Evolutionary conservation across 2,329 filamentous ascomycete genomes (phyloP).

Genomic region (Hypoxylon sp.): DNA sequence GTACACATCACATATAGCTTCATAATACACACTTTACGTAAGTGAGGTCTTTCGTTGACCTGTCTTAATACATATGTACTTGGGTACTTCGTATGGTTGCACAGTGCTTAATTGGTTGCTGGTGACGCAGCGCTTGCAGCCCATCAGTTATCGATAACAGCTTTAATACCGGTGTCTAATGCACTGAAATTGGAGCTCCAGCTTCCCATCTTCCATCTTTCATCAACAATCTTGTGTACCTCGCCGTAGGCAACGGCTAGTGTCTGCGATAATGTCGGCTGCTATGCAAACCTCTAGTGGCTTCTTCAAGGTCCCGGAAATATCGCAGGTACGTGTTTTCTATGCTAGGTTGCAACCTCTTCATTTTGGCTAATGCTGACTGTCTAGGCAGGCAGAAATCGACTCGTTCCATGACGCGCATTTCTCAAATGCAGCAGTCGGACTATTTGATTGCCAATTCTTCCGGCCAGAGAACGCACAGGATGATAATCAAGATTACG

Average conservation of each 20-base stretch:
- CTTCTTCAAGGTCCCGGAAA: slow-evolving; percentile 54
- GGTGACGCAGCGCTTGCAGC: background rate
- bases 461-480: slow-evolving; percentile 53
- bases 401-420: slow-evolving; percentile 71
- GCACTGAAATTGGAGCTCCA: slow-evolving; percentile 8
- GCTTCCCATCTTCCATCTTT: slow-evolving; percentile 3
- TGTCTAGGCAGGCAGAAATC: slow-evolving; percentile 68
- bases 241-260: slow-evolving; percentile 4
- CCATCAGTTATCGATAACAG: slow-evolving; percentile 25
- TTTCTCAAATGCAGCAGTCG: slow-evolving; percentile 66
- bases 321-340: slow-evolving; percentile 56
- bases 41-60: background rate
- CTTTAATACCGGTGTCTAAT: slow-evolving; percentile 6
- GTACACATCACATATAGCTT: slow-evolving; percentile 14
- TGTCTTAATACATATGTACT: background rate
- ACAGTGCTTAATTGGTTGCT: slow-evolving; percentile 4
- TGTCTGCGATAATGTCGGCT: slow-evolving; percentile 46
- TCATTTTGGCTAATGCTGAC: slow-evolving; percentile 49
- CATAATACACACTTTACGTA: background rate
- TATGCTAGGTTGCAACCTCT: background rate
- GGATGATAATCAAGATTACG: slow-evolving; percentile 43
- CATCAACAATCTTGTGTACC: background rate
- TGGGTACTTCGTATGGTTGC: background rate
- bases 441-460: slow-evolving; percentile 65
- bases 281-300: slow-evolving; percentile 25